Evolutionary conservation across 805 yeast species (phyloP).

Genomic region (Metschnikowia colocasiae): DNA sequence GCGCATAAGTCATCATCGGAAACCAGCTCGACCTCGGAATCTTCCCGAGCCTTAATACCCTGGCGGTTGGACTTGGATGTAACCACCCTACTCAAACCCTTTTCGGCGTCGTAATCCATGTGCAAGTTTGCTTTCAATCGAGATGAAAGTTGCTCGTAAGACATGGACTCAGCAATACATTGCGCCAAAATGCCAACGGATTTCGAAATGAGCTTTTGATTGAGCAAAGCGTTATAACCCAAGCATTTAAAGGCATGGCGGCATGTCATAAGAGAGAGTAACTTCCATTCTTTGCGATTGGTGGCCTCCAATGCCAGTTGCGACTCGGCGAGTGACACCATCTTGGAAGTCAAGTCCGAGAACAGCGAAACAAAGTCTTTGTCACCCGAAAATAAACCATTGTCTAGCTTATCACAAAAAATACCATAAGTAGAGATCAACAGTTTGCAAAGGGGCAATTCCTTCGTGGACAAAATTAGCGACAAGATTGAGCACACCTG

Average conservation of each 20-base stretch:
- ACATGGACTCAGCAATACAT: conserved; percentile 25
- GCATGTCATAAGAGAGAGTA: conserved; percentile 39
- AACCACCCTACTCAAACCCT: conserved; percentile 25
- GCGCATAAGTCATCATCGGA: conserved; percentile 40
- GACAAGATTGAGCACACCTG: conserved; percentile 60
- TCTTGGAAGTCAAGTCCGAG: conserved; percentile 18
- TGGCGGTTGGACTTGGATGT: conserved; percentile 21
- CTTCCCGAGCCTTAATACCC: conserved; percentile 20
- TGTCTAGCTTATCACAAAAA: conserved; percentile 43
- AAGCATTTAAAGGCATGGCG: conserved; percentile 37
- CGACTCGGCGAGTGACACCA: conserved; percentile 16
- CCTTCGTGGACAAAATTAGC: conserved; percentile 51
- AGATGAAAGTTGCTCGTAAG: conserved; percentile 20
- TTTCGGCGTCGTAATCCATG: conserved; percentile 25
- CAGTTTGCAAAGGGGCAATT: conserved; percentile 56
- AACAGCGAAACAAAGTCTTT: conserved; percentile 50
- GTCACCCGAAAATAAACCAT: conserved; percentile 64
- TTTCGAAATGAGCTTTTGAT: conserved; percentile 27
- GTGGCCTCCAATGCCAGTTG: conserved; percentile 21
- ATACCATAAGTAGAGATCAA: conserved; percentile 45
- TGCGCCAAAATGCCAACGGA: conserved; percentile 39
- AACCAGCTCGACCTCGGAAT: conserved; percentile 34
- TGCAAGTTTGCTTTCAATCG: conserved; percentile 28
- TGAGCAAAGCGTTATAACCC: conserved; percentile 29
- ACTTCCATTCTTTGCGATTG: conserved; percentile 43